Percentiles rank a stretch among this genome's conserved stretches.
Conservation (phyloP, 129 eudicot species). For the Pseudognaphalium luteoalbum region DNA sequence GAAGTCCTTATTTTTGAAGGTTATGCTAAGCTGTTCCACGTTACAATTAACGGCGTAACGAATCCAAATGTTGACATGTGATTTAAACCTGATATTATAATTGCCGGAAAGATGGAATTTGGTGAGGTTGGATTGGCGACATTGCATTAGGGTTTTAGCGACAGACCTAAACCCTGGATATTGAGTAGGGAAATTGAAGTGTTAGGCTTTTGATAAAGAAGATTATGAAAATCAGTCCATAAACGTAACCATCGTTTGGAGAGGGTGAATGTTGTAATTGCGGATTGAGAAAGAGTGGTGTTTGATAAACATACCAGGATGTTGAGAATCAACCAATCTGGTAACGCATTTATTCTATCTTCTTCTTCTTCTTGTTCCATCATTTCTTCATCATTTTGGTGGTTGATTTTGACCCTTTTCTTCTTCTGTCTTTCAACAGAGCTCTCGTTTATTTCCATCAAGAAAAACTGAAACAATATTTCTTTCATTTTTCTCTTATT, state of each 20-base stretch:
- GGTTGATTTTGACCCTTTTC: too few relatives aligned
- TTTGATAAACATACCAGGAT: constrained; percentile 18
- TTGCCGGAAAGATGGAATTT: background rate
- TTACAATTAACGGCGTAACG: background rate
- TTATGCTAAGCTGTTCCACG: background rate
- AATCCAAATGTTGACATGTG: constrained; percentile 19
- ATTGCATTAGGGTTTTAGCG: constrained; percentile 28
- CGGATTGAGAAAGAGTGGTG: constrained; percentile 1
- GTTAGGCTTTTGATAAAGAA: too few relatives aligned
- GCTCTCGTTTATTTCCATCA: too few relatives aligned
- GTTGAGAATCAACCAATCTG: constrained; percentile 14
- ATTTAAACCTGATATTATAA: background rate
- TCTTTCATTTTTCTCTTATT: too few relatives aligned
- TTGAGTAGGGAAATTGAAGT: background rate
- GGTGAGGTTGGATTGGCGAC: constrained; percentile 14
- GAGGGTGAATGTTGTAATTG: constrained; percentile 21
- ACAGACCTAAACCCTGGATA: background rate
- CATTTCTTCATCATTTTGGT: too few relatives aligned
- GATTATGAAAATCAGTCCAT: background rate
- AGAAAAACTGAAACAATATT: too few relatives aligned
- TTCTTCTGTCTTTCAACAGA: too few relatives aligned
- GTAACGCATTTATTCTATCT: constrained; percentile 25
- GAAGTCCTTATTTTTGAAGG: background rate
- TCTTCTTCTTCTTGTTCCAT: constrained; percentile 11
- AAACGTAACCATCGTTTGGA: constrained; percentile 24